Evolutionary conservation across 495 filamentous ascomycete species (phyloP).

Genomic region (Hyphodiscus hymeniophilus): DNA sequence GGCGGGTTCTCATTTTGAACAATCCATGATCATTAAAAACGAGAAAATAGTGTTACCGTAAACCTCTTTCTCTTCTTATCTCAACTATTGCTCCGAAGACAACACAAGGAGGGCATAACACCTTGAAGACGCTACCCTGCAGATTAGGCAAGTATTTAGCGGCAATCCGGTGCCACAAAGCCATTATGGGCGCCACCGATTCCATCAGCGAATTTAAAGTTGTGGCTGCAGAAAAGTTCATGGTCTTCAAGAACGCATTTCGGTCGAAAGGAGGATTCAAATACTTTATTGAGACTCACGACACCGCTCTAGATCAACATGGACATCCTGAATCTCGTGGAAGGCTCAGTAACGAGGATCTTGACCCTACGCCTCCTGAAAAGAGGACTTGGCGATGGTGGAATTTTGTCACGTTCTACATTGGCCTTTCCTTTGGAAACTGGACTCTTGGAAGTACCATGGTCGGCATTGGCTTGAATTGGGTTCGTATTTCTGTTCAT

Average conservation of each 20-base stretch:
- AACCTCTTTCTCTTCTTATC: no score
- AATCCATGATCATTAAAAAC: no score
- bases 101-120: no score
- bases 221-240: background rate
- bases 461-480: constrained; percentile 35
- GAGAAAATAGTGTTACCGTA: no score
- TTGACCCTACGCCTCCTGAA: constrained; percentile 26
- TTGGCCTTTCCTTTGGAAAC: constrained; percentile 32
- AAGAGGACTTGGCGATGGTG: constrained; percentile 28
- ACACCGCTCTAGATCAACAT: constrained; percentile 23
- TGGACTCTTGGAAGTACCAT: constrained; percentile 34
- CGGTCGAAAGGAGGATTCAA: constrained; percentile 19
- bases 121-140: background rate
- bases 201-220: constrained; percentile 8
- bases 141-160: no score
- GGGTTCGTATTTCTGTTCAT: no score
- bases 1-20: no score
- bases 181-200: constrained; percentile 11
- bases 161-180: background rate
- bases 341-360: constrained; percentile 25
- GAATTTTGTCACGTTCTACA: constrained; percentile 34
- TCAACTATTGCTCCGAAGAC: no score
- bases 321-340: constrained; percentile 19
- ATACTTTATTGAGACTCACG: constrained; percentile 20
- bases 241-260: constrained; percentile 19